Evolutionary conservation across 2,329 filamentous ascomycete species (phyloP), one percentile per base, ranked within the genome.

Genomic region (Lomentospora prolificans): DNA sequence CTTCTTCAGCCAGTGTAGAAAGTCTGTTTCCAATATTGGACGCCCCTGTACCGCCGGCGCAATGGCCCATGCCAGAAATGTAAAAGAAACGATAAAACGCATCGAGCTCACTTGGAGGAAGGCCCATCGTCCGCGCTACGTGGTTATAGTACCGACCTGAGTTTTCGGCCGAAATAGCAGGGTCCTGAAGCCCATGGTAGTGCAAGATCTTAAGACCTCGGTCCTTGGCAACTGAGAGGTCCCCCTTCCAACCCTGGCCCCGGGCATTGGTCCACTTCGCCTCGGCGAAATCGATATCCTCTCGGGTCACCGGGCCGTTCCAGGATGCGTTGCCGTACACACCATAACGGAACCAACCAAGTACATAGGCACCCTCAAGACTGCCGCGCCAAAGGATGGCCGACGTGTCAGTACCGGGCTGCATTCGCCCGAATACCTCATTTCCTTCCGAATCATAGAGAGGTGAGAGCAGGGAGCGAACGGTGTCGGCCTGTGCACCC

Each of bases 21-120:
- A 4, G 59, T 54, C 53, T 65, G 60, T 59, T 61, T 0, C 69
- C 68, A 2, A 71, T 41, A 4, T 60, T 59, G 60, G 64, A 69
- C 0, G 76, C 77, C 1, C 77, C 77, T 1, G 65, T 66, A 5
- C 79, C 79, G 3, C 72, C 71, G 30, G 58, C 59, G 62, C 78
- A 81, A 65, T 81, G 78, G 14, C 65, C 66, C 74, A 80, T 77
- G 0, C 79, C 79, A 0, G 77, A 77, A n/a, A 82, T 70, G 19
- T 67, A 68, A 61, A 81, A 81, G 60, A 75, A 74, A 0, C 69
- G 65, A 64, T 78, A 84, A 63, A 77, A 77, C 8, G 75, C 71
- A 2, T 74, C 76, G 19, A 75, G 51, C 12, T 65, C 60, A 0
- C 28, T 51, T 2, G 30, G 64, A 17, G 3, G 61, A 65, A 64